Percentiles rank a stretch among this genome's conserved stretches.
Evolutionary conservation across 2,329 filamentous ascomycete genomes (phyloP).

Genomic region (Aspergillus puulaauensis): DNA sequence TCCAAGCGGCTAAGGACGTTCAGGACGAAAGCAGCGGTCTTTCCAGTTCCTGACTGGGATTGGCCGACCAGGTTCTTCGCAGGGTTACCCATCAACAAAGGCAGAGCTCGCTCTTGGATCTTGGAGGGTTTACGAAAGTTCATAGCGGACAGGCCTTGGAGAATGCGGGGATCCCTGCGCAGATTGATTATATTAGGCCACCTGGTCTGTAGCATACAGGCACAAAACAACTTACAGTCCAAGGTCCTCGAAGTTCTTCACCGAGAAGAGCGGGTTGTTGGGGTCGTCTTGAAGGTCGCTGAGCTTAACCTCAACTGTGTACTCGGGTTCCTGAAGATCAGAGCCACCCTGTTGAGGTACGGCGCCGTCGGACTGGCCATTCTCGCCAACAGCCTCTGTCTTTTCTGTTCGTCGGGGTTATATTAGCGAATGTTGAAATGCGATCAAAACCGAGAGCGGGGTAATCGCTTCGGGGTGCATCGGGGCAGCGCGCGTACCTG

Average conservation of each 20-base stretch:
- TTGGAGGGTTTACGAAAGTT: constrained; percentile 95
- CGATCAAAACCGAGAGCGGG: constrained; percentile 4
- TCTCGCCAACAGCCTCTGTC: constrained; percentile 17
- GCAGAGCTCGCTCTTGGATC: constrained; percentile 92
- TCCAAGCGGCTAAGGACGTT: constrained; percentile 88
- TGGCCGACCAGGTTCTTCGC: constrained; percentile 93
- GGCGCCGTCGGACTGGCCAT: constrained; percentile 43
- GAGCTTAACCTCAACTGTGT: constrained; percentile 88
- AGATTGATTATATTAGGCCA: constrained; percentile 12
- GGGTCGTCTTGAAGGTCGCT: constrained; percentile 84
- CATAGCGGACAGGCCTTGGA: constrained; percentile 75
- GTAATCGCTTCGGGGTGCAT: constrained; percentile 15
- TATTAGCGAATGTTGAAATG: constrained; percentile 18
- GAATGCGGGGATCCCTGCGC: constrained; percentile 60
- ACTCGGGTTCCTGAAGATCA: constrained; percentile 67
- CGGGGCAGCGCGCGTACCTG: constrained; percentile 29
- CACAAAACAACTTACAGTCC: constrained; percentile 64
- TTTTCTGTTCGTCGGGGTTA: constrained; percentile 3
- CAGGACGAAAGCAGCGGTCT: constrained; percentile 94
- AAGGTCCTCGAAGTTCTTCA: constrained; percentile 79
- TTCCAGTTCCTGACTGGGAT: constrained; percentile 98
- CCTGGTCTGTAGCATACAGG: neutral
- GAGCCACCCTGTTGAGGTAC: constrained; percentile 46
- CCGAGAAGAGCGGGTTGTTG: constrained; percentile 83
- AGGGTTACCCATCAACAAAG: constrained; percentile 82